These are phyloP conservation scores for Arthrobotrys iridis DNA, from an alignment of 2,329 filamentous ascomycete species.

Conservation along the genomic window DNA sequence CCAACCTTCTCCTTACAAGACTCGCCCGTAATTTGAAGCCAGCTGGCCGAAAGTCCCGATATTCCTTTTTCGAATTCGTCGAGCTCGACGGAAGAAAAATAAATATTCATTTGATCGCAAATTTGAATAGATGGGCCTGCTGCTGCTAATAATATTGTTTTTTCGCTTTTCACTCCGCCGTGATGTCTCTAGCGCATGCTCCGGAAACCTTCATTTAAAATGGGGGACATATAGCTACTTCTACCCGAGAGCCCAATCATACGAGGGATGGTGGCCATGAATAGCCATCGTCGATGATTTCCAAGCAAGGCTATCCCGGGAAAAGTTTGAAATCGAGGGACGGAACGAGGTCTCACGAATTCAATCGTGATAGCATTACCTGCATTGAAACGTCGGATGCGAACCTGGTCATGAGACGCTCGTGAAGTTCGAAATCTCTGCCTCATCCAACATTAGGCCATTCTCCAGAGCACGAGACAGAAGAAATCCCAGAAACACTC, in stretches of 20 bases:
- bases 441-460: not conserved
- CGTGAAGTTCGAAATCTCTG: slow-evolving; percentile 5
- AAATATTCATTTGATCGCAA: slow-evolving; percentile 27
- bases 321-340: slow-evolving; percentile 39
- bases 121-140: not conserved
- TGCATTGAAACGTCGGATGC: slow-evolving; percentile 42
- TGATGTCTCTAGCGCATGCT: slow-evolving; percentile 9
- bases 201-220: slow-evolving; percentile 30
- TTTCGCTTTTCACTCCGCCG: slow-evolving; percentile 19
- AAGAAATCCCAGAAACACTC: not conserved
- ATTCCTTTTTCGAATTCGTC: slow-evolving; percentile 30
- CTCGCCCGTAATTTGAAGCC: slow-evolving; percentile 28
- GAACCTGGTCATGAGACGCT: slow-evolving; percentile 52
- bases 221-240: slow-evolving; percentile 38
- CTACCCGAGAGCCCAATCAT: slow-evolving; percentile 48
- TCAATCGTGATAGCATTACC: slow-evolving; percentile 14
- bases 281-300: slow-evolving; percentile 8
- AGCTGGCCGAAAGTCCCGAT: slow-evolving; percentile 51
- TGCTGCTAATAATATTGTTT: not conserved
- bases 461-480: not conserved
- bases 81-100: slow-evolving; percentile 19
- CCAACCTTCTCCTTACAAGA: slow-evolving; percentile 46
- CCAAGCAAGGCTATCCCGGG: slow-evolving; percentile 37
- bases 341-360: slow-evolving; percentile 36
- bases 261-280: slow-evolving; percentile 11